Evolutionary conservation across 2,329 filamentous ascomycete species (phyloP), one percentile per base, ranked within the genome.

Genomic region (Phaeosphaeria sp.): DNA sequence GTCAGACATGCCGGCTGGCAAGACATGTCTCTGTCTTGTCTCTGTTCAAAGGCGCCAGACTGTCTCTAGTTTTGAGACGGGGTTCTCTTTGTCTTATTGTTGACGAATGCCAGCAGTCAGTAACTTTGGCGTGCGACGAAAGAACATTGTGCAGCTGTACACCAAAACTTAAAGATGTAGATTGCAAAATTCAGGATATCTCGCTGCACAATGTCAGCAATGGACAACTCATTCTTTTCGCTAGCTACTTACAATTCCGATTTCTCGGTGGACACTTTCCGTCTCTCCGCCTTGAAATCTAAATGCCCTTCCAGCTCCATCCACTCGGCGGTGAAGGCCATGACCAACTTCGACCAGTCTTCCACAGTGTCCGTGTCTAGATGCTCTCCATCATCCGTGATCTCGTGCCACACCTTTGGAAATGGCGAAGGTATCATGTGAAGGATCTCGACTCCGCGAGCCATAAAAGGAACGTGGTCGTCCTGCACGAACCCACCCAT

Each of bases 381-480:
- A 77, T 98, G 91, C 65, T 91, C 89, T 3, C 87, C 95, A 68
- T 97, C 90, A 72, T 99, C 95, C 0, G 88, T 81, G 65, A 93
- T 88, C 1, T 84, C 89, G 77, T 99, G 95, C 95, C 95, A 99
- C 2, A 96, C 90, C 0, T 67, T 55, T 1, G 94, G 93, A 72
- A 98, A 98, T 0, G 90, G 89, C 1, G 83, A 83, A 0, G 94
- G 93, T 56, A 99, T 98, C 30, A 99, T 78, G 77, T 99, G 95
- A 52, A 99, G 77, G n/a, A 98, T 85, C 30, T 96, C 90, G 0
- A 99, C 94, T 1, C 95, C 95, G 22, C 93, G 87, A 39, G 82
- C 82, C 85, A 98, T 88, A 72, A 99, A 99, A 0, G 95, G 95
- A 6, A 97, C 79, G 73, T 99, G 95, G 71, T 99, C 95, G 74